phyloP scores from a whole-genome alignment of 192 early-diverging fungal species.

The Backusella sp. region DNA sequence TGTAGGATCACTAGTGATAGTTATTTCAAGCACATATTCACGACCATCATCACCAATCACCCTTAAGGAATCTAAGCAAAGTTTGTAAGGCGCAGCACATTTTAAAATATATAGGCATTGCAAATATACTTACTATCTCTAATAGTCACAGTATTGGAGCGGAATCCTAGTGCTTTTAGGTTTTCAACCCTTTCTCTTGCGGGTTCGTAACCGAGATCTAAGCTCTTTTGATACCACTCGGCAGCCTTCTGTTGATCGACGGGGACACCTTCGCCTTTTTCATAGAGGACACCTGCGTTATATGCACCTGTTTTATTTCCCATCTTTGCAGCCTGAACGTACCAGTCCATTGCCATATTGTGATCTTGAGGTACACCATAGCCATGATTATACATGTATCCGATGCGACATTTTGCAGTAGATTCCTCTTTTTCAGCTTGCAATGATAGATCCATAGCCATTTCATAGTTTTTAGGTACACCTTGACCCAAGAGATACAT shows the following conservation, averaged over 20 bases:
- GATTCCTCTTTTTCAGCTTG: conserved; percentile 4
- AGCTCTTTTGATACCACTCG: not conserved
- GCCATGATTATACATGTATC: not conserved
- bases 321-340: not conserved
- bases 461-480: not conserved
- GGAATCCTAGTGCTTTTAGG: not conserved
- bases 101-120: not conserved
- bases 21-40: not conserved
- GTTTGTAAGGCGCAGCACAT: not conserved
- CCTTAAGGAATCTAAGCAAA: not conserved
- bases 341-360: conserved; percentile 2
- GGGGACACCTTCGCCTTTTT: not conserved
- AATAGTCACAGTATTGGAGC: not conserved
- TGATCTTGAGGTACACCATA: not conserved
- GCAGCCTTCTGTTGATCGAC: not conserved
- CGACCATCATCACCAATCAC: not conserved
- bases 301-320: not conserved
- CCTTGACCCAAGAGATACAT: not conserved
- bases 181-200: not conserved
- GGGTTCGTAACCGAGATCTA: not conserved
- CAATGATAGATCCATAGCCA: not conserved
- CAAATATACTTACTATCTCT: not conserved
- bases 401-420: not conserved
- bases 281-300: not conserved
- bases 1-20: not conserved